These are phyloP conservation scores for Zygosaccharomyces kombuchaensis DNA, from an alignment of 805 yeast species.

Conservation along the genomic window DNA sequence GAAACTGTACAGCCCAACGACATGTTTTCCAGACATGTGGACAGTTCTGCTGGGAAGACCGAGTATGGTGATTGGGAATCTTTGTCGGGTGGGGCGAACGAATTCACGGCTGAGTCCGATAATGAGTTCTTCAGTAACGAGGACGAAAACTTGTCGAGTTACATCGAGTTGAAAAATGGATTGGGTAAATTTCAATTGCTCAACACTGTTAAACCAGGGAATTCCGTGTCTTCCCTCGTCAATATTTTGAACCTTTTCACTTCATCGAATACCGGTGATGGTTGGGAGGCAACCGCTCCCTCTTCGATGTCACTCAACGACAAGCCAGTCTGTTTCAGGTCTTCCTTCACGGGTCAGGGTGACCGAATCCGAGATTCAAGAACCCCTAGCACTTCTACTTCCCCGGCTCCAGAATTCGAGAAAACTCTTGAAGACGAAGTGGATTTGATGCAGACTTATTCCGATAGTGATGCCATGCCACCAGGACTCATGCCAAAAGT, in stretches of 20 bases:
- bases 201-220: slow-evolving; percentile 76
- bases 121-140: slow-evolving; percentile 28
- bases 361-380: slow-evolving; percentile 1
- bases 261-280: slow-evolving; percentile 4
- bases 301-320: slow-evolving; percentile 5
- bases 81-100: slow-evolving; percentile 36
- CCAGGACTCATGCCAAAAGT: slow-evolving; percentile 36
- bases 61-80: slow-evolving; percentile 1
- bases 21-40: not conserved
- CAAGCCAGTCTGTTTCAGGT: slow-evolving; percentile 5
- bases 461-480: slow-evolving; percentile 3
- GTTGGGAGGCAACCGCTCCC: slow-evolving; percentile 1
- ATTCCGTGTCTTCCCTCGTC: slow-evolving; percentile 80
- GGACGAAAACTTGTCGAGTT: slow-evolving; percentile 14
- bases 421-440: not conserved
- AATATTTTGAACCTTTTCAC: slow-evolving; percentile 75
- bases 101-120: slow-evolving; percentile 24
- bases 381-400: slow-evolving; percentile 2
- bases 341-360: not conserved
- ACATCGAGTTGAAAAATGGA: slow-evolving; percentile 25
- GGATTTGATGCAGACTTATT: not conserved
- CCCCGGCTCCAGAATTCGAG: slow-evolving; percentile 3
- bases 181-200: slow-evolving; percentile 58
- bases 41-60: not conserved
- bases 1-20: not conserved